phyloP scores from a whole-genome alignment of 257 asterid species.

The Linaria vulgaris region DNA sequence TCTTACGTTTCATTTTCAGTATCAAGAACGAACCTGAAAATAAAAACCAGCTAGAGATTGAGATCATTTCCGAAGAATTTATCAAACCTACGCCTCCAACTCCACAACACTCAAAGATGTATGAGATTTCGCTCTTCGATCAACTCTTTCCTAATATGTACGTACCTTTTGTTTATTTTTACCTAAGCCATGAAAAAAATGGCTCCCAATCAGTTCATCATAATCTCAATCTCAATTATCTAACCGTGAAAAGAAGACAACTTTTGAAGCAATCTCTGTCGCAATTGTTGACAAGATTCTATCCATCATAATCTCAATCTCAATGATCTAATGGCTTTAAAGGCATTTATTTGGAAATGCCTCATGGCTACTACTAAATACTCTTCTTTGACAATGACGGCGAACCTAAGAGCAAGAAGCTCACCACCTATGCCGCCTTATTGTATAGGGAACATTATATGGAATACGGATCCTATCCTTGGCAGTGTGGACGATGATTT shows the following conservation, averaged over 20 bases:
- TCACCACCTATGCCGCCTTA: not conserved
- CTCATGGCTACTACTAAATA: not conserved
- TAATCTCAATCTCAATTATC: too few species aligned
- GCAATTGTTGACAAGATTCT: not conserved
- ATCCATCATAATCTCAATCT: not conserved
- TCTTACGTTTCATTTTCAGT: too few species aligned
- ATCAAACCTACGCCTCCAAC: conserved; percentile 14
- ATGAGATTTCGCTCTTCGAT: conserved; percentile 4
- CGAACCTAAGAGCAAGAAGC: conserved; percentile 4
- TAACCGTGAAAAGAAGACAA: not conserved
- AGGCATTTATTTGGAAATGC: conserved; percentile 5
- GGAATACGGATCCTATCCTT: not conserved
- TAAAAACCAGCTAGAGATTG: not conserved
- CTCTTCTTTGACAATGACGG: not conserved
- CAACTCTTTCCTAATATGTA: not conserved
- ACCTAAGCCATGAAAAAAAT: not conserved
- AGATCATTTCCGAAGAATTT: not conserved
- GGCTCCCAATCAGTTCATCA: too few species aligned
- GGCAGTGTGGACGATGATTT: not conserved
- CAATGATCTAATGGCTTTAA: not conserved
- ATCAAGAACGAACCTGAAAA: too few species aligned
- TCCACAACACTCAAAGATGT: not conserved
- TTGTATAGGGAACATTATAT: conserved; percentile 7
- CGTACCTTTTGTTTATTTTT: not conserved
- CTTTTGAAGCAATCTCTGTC: conserved; percentile 6